Evolutionary conservation across 2,329 filamentous ascomycete genomes (phyloP).

Genomic region (Penicillium sp.): DNA sequence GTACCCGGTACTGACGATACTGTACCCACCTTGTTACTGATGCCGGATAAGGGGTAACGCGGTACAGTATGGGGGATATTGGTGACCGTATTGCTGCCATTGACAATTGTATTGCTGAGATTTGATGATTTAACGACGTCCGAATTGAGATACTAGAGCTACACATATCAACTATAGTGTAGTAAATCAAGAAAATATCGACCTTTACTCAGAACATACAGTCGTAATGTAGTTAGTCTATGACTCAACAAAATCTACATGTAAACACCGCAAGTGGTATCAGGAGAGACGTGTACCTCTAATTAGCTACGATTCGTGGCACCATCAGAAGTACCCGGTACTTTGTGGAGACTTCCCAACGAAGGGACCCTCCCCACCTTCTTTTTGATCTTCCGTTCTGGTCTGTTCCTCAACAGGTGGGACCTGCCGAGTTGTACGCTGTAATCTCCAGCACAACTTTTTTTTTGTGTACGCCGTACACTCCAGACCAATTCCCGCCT

Average conservation of each 20-base stretch:
- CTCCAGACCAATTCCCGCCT: constrained; percentile 22
- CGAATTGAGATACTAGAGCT: neutral
- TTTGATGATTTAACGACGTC: neutral
- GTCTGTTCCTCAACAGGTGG: constrained; percentile 22
- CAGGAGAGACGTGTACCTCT: neutral
- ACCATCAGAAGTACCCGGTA: constrained; percentile 3
- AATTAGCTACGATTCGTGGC: neutral
- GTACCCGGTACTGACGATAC: constrained; percentile 25
- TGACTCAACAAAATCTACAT: constrained; percentile 11
- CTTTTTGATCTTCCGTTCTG: constrained; percentile 8
- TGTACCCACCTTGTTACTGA: neutral
- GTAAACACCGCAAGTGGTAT: neutral
- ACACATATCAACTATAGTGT: neutral
- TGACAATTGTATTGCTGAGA: neutral
- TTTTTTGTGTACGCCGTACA: constrained; percentile 24
- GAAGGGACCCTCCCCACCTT: constrained; percentile 5
- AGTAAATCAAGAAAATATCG: neutral
- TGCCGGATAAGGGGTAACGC: neutral
- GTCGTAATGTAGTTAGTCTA: neutral
- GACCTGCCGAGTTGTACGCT: constrained; percentile 28
- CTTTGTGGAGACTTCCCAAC: constrained; percentile 14
- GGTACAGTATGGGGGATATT: neutral
- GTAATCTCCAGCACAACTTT: constrained; percentile 30
- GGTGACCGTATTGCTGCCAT: neutral
- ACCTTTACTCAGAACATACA: too few relatives aligned